Base-by-base conservation (phyloP, 257 asterid species). In the Ocimum tenuiflorum region DNA sequence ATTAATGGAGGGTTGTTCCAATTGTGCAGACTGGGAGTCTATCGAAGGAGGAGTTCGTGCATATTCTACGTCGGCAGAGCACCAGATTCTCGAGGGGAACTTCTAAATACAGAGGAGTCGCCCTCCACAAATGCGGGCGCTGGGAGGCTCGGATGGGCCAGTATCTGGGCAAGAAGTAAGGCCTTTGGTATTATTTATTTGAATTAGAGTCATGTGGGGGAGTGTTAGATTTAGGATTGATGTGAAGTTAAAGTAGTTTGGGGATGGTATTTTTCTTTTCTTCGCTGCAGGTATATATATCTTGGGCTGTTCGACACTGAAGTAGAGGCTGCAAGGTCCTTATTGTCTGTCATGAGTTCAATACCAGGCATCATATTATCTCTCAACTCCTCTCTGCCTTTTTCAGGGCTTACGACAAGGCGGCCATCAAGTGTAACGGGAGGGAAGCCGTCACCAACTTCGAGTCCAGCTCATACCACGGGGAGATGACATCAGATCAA, bases 391-490 rank as follows among this genome's bases (percentile, higher is more conserved):
- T 38, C 7, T 57, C 13, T n/a, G n/a, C 15, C 36, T 38, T 33
- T 0, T 31, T 27, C 67, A 88, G 96, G 92, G 96, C 90, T 63
- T 84, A 86, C 23, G 96, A 88, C 56, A 78, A 81, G 78, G 96
- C 95, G 0, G 92, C 96, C 53, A 80, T 86, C 83, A 73, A 81
- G 77, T 81, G 72, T 69, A 86, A 78, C 7, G 95, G 92, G 20
- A 79, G 83, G 69, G 95, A 85, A 22, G 92, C 90, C 14, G 86
- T 86, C 8, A 89, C 95, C 74, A 89, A 89, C 78, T 89, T 89
- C 60, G 88, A 84, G 57, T 78, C 89, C 0, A 84, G 81, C 72
- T 29, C 77, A 8, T 85, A 86, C 58, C 82, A 73, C 29, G 75
- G 77, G 8, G 82, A 73, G 54, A 73, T 29, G 50, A 69, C 56